Evolutionary conservation across 2,329 filamentous ascomycete genomes (phyloP), one percentile per base, ranked within the genome.

Genomic region (Xylaria arbuscula): DNA sequence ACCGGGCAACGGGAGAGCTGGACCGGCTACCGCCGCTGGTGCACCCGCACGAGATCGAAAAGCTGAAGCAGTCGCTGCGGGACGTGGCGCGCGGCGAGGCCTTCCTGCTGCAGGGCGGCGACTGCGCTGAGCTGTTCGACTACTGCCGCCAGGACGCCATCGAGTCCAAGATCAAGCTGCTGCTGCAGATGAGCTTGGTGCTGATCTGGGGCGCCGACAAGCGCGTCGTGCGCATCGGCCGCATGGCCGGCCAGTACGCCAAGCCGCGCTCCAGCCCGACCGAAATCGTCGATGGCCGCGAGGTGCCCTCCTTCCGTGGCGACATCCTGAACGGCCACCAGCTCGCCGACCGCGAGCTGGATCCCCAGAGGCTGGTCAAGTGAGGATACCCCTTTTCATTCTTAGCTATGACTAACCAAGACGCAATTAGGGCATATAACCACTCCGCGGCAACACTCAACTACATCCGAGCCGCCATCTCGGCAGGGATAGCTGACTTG

Each of bases 211-310:
- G 93, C 73, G 86, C 86, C 67, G 85, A 87, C 81, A 90, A 89
- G 82, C 92, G 93, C 6, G 94, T 99, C 3, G 93, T 99, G 56
- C 90, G 96, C 73, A 97, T 99, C 76, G 96, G 93, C 17, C 90
- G 96, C 69, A 98, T 98, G 90, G 96, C 96, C 13, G 96, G 96
- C 3, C 96, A 99, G 84, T 99, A 97, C 77, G 96, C 96, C 36
- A 99, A 99, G 82, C 96, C 95, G 2, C 86, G 96, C 65, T 97
- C 93, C 3, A 97, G 91, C 74, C 92, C 95, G 0, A 94, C 89
- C 45, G 96, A 99, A 83, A 87, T 89, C 1, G 83, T 97, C 59
- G 85, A 97, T 72, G 94, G 94, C 60, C 88, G 89, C 68, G 89
- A 93, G 76, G 91, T 97, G 63, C 92, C 93, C 3, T 96, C 93